Conservation (phyloP, 78 protist genomes). For the Protostelium mycophagum region DNA sequence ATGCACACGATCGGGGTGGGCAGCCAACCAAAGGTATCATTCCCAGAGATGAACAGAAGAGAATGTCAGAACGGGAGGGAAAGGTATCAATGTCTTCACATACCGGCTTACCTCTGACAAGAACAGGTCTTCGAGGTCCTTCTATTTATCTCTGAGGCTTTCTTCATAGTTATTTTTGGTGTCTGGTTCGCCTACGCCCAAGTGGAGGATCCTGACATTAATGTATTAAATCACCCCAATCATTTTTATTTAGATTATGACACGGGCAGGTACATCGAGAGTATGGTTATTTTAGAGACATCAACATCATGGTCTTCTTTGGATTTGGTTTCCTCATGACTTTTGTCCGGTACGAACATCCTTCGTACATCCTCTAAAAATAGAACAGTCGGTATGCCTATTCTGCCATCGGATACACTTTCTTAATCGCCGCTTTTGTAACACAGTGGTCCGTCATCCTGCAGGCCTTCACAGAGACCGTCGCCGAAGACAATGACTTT, state of each 20-base stretch:
- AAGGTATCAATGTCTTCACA: neutral
- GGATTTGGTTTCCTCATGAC: conserved; percentile 96
- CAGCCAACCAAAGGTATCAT: neutral
- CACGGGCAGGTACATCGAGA: neutral
- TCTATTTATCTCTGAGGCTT: neutral
- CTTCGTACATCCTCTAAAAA: neutral
- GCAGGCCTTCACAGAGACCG: conserved; percentile 54
- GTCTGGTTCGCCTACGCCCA: neutral
- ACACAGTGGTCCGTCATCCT: conserved; percentile 71
- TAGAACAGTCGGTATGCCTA: conserved; percentile 44
- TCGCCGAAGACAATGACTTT: neutral
- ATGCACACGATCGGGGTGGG: neutral
- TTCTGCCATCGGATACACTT: conserved; percentile 68
- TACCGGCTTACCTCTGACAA: neutral
- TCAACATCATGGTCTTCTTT: conserved; percentile 88
- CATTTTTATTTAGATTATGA: neutral
- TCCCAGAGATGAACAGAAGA: neutral
- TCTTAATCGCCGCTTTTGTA: conserved; percentile 64
- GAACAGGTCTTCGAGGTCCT: neutral
- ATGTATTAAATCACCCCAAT: neutral
- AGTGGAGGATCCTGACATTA: neutral
- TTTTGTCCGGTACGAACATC: conserved; percentile 28
- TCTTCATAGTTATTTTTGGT: neutral
- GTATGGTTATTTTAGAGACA: conserved; percentile 73
- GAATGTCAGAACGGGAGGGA: neutral